Evolutionary conservation across 2,329 filamentous ascomycete species (phyloP), one percentile per base, ranked within the genome.

Genomic region (Graphilbum sp.): DNA sequence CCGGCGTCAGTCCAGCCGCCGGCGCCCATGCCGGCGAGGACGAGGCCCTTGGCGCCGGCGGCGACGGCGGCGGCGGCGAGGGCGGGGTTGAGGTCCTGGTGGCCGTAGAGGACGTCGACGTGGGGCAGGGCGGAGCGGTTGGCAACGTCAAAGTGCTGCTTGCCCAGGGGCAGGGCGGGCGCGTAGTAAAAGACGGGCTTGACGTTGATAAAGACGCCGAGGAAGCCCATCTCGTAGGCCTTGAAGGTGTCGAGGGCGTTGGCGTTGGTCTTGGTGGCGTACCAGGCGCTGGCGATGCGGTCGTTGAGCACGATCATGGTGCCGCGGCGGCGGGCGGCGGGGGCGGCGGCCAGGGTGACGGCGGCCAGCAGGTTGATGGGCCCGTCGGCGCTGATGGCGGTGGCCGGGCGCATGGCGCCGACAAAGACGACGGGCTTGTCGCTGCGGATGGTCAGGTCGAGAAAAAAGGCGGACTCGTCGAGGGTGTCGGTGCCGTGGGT

Each of bases 401-500:
- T 75, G 0, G 71, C 66, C 5, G 73, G 73, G 10, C 73, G 60
- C 73, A 78, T 78, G 16, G 73, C 65, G 5, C 72, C 73, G 2
- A 73, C 72, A 19, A 72, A 49, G 4, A 77, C 62, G 5, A 78
- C 60, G 1, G 73, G 72, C 51, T 77, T 76, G 23, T 60, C 59
- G 32, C 63, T 69, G 45, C 64, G 64, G 25, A 75, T 51, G 0
- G 69, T 72, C 4, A 69, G 54, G 44, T 76, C 67, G 9, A 78
- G 55, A 56, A 75, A 76, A 56, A 77, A 76, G 9, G 72, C 68
- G 1, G 68, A 67, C 52, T 78, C 73, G 47, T 77, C 73, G 1
- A 79, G 58, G 0, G 70, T 75, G 47, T 79, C 75, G 9, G 75
- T 79, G 35, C 75, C 74, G 47, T 79, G 74, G 1, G 74, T 77